Evolutionary conservation across 257 asterid species (phyloP).

Genomic region (Przewalskia tangutica): DNA sequence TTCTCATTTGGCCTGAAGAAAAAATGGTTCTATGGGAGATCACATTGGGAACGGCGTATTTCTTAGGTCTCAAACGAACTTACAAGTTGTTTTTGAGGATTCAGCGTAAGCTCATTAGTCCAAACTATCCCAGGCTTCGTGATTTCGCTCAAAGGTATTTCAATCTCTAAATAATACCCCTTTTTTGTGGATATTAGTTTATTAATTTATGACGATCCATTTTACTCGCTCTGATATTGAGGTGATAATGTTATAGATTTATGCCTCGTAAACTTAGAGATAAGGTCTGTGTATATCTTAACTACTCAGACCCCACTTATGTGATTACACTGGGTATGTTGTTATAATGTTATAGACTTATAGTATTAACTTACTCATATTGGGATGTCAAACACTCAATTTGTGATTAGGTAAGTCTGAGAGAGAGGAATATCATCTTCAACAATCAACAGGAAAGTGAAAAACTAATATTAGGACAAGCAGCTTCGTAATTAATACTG

Average conservation of each 20-base stretch:
- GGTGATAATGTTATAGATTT: background rate
- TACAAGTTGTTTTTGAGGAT: slow-evolving; percentile 60
- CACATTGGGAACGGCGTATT: slow-evolving; percentile 80
- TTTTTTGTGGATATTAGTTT: background rate
- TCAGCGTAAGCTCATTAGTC: slow-evolving; percentile 65
- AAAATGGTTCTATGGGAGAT: slow-evolving; percentile 92
- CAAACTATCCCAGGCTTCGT: slow-evolving; percentile 47
- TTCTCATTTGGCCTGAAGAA: background rate
- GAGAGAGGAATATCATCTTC: background rate
- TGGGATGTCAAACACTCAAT: background rate
- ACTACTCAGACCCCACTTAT: too few relatives aligned
- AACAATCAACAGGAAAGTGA: background rate
- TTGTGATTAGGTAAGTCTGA: background rate
- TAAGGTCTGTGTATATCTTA: too few relatives aligned
- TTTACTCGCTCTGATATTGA: background rate
- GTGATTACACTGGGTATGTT: too few relatives aligned
- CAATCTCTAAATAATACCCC: background rate
- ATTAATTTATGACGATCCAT: background rate
- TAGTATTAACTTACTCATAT: background rate
- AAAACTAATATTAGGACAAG: background rate
- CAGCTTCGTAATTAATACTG: background rate
- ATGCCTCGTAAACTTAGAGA: too few relatives aligned
- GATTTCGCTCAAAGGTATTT: slow-evolving; percentile 52
- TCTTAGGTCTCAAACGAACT: slow-evolving; percentile 72
- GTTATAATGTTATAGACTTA: too few relatives aligned